A percentile compares a stretch with the other conserved stretches of the same genome.
phyloP scores from a whole-genome alignment of 139 green algal genomes.

The Parachlorella kessleri region DNA sequence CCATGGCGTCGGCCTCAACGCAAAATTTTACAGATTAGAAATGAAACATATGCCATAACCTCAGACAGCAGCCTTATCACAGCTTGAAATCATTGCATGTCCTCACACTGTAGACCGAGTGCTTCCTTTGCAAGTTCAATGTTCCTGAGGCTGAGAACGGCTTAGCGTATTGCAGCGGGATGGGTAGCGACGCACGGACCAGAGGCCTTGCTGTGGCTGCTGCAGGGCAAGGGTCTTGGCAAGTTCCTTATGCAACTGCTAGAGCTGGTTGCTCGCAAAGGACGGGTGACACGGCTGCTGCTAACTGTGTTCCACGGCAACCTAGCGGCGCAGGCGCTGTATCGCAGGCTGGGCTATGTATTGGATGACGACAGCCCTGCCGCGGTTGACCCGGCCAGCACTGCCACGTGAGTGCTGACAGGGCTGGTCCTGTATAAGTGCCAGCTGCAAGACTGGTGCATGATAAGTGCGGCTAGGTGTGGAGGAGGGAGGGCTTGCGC shows the following conservation, averaged over 20 bases:
- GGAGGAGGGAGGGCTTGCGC: neutral
- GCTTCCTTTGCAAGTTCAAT: too few relatives aligned
- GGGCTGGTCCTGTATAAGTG: neutral
- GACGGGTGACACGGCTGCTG: constrained; percentile 42
- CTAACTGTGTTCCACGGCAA: constrained; percentile 58
- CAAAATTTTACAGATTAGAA: too few relatives aligned
- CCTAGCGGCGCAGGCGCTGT: constrained; percentile 33
- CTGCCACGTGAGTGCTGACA: neutral
- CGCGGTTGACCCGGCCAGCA: constrained; percentile 1
- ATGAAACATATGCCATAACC: too few relatives aligned
- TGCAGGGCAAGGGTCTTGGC: constrained; percentile 48
- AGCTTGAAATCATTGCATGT: too few relatives aligned
- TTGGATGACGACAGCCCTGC: constrained; percentile 17
- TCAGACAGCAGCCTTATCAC: too few relatives aligned
- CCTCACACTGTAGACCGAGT: too few relatives aligned
- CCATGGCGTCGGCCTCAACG: too few relatives aligned
- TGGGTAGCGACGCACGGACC: too few relatives aligned
- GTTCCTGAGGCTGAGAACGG: too few relatives aligned
- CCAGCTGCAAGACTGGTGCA: neutral
- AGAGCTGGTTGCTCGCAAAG: constrained; percentile 42
- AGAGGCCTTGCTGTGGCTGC: too few relatives aligned
- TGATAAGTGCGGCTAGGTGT: neutral
- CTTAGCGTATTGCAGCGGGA: too few relatives aligned
- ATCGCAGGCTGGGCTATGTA: constrained; percentile 38
- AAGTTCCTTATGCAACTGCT: constrained; percentile 51